Evolutionary conservation across 805 yeast species (phyloP).

Genomic region (Starmerella riodocensis): DNA sequence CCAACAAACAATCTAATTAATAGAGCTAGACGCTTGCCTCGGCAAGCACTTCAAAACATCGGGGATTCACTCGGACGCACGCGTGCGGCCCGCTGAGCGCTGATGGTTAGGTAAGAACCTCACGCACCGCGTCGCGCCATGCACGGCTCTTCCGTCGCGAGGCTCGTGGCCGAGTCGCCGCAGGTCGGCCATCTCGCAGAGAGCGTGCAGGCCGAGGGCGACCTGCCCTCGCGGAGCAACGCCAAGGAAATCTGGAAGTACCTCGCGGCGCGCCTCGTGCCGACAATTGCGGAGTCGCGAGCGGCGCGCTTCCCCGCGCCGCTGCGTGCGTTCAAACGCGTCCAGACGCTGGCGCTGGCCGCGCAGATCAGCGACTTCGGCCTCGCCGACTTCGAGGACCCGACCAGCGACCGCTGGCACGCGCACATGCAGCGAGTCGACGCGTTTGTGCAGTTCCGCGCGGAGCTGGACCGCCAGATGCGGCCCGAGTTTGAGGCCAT

Average conservation of each 20-base stretch:
- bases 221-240: conserved; percentile 1
- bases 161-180: background rate
- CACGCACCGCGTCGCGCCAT: too few species aligned
- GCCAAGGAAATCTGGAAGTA: background rate
- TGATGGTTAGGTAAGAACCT: too few species aligned
- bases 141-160: background rate
- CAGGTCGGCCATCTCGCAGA: background rate
- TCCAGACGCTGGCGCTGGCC: conserved; percentile 4
- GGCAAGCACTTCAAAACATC: too few species aligned
- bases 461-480: background rate
- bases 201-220: background rate
- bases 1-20: too few species aligned
- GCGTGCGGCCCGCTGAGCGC: too few species aligned
- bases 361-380: conserved; percentile 7
- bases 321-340: background rate
- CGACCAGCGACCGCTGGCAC: conserved; percentile 4
- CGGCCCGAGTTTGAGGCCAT: background rate
- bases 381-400: conserved; percentile 1
- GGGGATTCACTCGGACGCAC: too few species aligned
- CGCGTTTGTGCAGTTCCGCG: conserved; percentile 3
- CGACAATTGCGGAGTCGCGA: background rate
- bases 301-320: background rate
- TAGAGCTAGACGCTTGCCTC: too few species aligned
- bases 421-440: conserved; percentile 2
- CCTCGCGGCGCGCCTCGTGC: conserved; percentile 1